These are phyloP conservation scores for Neofusicoccum ribis DNA, from an alignment of 2,329 filamentous ascomycete species.

Conservation along the genomic window DNA sequence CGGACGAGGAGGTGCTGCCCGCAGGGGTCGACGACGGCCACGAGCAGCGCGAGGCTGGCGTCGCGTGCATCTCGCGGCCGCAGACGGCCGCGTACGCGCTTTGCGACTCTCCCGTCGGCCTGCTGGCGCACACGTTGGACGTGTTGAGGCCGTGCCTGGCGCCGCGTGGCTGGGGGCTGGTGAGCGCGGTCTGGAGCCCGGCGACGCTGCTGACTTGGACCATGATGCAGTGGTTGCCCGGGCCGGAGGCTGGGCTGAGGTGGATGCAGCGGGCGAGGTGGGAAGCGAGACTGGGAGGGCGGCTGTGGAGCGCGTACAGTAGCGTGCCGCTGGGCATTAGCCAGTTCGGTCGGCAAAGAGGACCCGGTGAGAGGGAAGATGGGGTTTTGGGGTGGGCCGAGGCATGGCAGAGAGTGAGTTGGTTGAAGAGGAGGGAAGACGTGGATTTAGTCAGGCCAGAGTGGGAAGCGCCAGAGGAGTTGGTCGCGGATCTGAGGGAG, in stretches of 20 bases:
- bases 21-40: neutral
- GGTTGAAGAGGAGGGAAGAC: slow-evolving; percentile 39
- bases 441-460: slow-evolving; percentile 33
- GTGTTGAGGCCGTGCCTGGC: slow-evolving; percentile 29
- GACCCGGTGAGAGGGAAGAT: neutral
- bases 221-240: slow-evolving; percentile 66
- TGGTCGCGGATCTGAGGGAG: slow-evolving; percentile 45
- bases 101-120: slow-evolving; percentile 40
- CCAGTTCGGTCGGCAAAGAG: slow-evolving; percentile 30
- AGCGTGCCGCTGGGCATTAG: slow-evolving; percentile 43
- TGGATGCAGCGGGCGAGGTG: slow-evolving; percentile 39
- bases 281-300: slow-evolving; percentile 9
- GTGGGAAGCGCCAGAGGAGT: slow-evolving; percentile 43
- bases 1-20: neutral
- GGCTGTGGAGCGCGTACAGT: neutral
- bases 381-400: slow-evolving; percentile 40
- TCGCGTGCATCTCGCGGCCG: slow-evolving; percentile 24
- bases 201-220: slow-evolving; percentile 56
- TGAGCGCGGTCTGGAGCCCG: neutral
- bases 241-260: slow-evolving; percentile 61
- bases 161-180: neutral
- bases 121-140: slow-evolving; percentile 36
- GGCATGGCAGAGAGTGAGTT: slow-evolving; percentile 37
- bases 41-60: no score
- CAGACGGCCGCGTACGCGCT: slow-evolving; percentile 39